Conservation (phyloP, 192 early-diverging fungal species). For the Linderina pennispora region DNA sequence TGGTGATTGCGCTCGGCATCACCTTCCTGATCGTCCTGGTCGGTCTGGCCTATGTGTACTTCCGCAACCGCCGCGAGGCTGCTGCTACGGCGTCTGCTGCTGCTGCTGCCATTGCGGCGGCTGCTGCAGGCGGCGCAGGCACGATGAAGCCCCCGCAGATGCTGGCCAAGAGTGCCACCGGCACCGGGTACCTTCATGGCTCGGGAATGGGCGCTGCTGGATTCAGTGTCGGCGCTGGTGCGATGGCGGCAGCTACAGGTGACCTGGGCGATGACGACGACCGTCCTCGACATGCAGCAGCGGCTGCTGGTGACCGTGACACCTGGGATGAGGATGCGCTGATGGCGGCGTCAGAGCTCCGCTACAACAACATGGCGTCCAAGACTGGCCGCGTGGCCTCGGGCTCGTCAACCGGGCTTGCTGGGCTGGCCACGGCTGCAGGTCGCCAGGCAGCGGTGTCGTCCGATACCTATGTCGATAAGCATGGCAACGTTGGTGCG, state of each 20-base stretch:
- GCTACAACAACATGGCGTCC: constrained; percentile 36
- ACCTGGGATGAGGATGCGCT: constrained; percentile 24
- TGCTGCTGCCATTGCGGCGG: constrained; percentile 39
- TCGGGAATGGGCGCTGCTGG: background rate
- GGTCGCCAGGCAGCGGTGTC: constrained; percentile 37
- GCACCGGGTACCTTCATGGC: background rate
- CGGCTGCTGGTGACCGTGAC: constrained; percentile 13
- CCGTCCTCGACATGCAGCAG: constrained; percentile 3
- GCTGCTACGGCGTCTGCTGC: constrained; percentile 44
- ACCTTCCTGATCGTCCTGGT: constrained; percentile 57
- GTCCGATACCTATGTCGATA: constrained; percentile 37
- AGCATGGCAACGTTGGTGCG: constrained; percentile 9
- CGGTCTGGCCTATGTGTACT: constrained; percentile 52
- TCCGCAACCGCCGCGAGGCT: constrained; percentile 48
- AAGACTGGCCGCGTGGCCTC: constrained; percentile 36
- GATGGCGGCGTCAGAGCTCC: constrained; percentile 37
- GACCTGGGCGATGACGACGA: constrained; percentile 8
- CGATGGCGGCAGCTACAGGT: constrained; percentile 9
- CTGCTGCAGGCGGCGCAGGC: constrained; percentile 19
- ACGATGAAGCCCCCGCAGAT: constrained; percentile 16
- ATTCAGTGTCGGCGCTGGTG: constrained; percentile 7
- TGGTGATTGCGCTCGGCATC: constrained; percentile 60
- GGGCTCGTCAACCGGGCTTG: constrained; percentile 19
- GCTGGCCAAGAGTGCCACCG: constrained; percentile 2
- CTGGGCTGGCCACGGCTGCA: constrained; percentile 30